These are phyloP conservation scores for Caryopteris hybrid DNA, from an alignment of 305 asterid genomes.

Conservation along the genomic window DNA sequence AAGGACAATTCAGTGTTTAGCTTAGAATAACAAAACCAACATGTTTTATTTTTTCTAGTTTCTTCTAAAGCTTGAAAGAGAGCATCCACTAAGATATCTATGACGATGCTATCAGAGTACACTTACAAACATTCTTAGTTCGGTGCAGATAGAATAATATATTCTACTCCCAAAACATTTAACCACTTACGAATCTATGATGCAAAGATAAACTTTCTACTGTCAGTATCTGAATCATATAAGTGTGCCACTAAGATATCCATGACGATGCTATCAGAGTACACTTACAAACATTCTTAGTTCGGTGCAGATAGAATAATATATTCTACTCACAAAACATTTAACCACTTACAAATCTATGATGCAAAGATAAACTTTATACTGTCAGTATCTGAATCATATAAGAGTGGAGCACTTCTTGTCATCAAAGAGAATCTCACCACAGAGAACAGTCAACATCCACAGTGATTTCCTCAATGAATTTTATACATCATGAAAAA, in stretches of 20 bases:
- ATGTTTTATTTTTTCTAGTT: neutral
- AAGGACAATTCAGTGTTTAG: neutral
- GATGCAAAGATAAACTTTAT: neutral
- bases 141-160: too few relatives aligned
- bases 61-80: neutral
- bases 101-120: neutral
- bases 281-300: too few relatives aligned
- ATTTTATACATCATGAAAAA: neutral
- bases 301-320: too few relatives aligned
- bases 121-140: too few relatives aligned
- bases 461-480: neutral
- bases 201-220: neutral
- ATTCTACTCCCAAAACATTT: too few relatives aligned
- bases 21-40: neutral
- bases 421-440: neutral
- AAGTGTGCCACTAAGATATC: neutral
- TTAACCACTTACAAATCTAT: too few relatives aligned
- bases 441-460: neutral
- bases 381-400: neutral
- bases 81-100: neutral
- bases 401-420: neutral
- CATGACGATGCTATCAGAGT: neutral
- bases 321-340: too few relatives aligned
- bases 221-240: neutral
- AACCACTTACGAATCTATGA: neutral